Evolutionary conservation across 1,139 yeast genomes (phyloP).

Genomic region (Zygosaccharomyces pseudobailii): DNA sequence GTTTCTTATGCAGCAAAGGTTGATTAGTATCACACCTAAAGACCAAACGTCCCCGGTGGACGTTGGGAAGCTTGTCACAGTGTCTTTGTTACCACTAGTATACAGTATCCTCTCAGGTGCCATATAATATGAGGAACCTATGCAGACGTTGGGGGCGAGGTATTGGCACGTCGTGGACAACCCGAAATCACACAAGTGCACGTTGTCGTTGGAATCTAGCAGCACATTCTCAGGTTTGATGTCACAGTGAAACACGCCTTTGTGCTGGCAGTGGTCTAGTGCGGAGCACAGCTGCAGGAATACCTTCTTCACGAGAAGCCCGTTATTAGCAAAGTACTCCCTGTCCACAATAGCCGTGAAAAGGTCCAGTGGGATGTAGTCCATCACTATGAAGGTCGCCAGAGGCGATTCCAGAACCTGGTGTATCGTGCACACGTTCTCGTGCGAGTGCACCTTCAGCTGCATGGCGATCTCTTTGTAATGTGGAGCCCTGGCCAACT

Average conservation of each 20-base stretch:
- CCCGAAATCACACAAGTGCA: constrained; percentile 81
- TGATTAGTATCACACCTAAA: constrained; percentile 72
- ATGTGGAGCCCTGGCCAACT: constrained; percentile 26
- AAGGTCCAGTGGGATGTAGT: constrained; percentile 74
- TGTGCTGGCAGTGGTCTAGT: constrained; percentile 60
- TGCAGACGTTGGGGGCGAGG: constrained; percentile 67
- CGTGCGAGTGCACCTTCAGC: constrained; percentile 68
- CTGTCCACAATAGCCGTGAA: constrained; percentile 74
- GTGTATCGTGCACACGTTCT: constrained; percentile 70
- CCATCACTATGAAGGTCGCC: constrained; percentile 70
- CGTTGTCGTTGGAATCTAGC: constrained; percentile 53
- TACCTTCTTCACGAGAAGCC: constrained; percentile 55
- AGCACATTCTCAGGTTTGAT: constrained; percentile 86
- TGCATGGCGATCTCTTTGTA: constrained; percentile 68
- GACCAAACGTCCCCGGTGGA: constrained; percentile 86
- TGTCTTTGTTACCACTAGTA: constrained; percentile 11
- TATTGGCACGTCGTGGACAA: constrained; percentile 59
- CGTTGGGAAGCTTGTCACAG: constrained; percentile 47
- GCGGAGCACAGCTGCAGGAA: constrained; percentile 75
- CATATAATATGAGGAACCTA: constrained; percentile 90
- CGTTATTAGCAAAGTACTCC: constrained; percentile 36
- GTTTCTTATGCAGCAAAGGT: constrained; percentile 76
- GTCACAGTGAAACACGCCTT: constrained; percentile 79
- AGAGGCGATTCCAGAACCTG: constrained; percentile 58
- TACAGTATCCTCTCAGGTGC: constrained; percentile 75